A percentile compares a stretch with the other conserved stretches of the same genome.
These are phyloP conservation scores for Colletotrichum viniferum DNA, from an alignment of 2,329 filamentous ascomycete species.

Conservation along the genomic window DNA sequence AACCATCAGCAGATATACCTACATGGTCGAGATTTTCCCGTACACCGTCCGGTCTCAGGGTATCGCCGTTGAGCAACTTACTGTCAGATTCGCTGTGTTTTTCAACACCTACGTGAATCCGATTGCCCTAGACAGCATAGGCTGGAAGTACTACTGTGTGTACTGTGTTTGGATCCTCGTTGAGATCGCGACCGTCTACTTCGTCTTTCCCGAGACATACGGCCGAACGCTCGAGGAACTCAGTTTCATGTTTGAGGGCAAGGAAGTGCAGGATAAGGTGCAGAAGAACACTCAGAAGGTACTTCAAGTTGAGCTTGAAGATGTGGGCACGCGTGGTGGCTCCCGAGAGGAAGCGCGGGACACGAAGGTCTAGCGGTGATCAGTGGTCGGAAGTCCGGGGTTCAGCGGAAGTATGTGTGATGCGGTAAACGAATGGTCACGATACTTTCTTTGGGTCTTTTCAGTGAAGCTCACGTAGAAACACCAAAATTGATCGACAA, in stretches of 20 bases:
- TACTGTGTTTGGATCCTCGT: slow-evolving; percentile 48
- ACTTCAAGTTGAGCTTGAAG: slow-evolving; percentile 17
- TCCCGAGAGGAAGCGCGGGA: not conserved
- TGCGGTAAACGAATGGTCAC: not conserved
- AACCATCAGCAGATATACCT: slow-evolving; percentile 37
- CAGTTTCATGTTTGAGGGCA: slow-evolving; percentile 33
- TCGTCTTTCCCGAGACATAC: slow-evolving; percentile 85
- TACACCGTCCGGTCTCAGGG: slow-evolving; percentile 41
- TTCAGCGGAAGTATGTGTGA: not conserved
- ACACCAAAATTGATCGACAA: not conserved
- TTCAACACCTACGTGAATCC: slow-evolving; percentile 54
- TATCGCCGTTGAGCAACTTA: slow-evolving; percentile 41
- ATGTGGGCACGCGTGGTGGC: not conserved
- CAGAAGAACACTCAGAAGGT: slow-evolving; percentile 22
- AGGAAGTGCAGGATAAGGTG: slow-evolving; percentile 18
- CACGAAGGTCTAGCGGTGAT: not conserved
- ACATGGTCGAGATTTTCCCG: slow-evolving; percentile 43
- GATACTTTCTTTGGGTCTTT: not conserved
- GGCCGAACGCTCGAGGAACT: slow-evolving; percentile 79
- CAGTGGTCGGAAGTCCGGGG: not conserved
- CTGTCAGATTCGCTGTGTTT: slow-evolving; percentile 41
- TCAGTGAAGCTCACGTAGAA: not conserved
- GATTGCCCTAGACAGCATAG: slow-evolving; percentile 40
- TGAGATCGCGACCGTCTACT: slow-evolving; percentile 65
- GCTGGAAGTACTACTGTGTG: slow-evolving; percentile 48